phyloP scores from a whole-genome alignment of 176 grass and related monocot species.

The Guadua angustifolia region DNA sequence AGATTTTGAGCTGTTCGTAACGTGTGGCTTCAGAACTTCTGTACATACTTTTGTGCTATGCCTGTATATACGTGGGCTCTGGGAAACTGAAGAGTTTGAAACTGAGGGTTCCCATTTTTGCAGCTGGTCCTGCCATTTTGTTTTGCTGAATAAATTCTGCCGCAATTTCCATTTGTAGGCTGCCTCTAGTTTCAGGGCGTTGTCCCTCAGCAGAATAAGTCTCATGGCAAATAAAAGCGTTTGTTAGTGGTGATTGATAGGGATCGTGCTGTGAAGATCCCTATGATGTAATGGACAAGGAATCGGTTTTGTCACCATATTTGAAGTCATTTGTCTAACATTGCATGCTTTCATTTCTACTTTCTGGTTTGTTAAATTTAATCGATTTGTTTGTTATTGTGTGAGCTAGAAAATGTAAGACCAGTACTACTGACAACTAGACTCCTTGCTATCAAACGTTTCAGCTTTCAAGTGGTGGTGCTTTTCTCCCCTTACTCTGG shows the following conservation, averaged over 20 bases:
- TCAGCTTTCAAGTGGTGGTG: neutral
- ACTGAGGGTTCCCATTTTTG: conserved; percentile 29
- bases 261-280: neutral
- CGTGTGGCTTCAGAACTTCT: conserved; percentile 22
- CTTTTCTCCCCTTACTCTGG: too few relatives aligned
- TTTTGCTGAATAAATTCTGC: conserved; percentile 25
- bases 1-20: neutral
- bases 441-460: too few relatives aligned
- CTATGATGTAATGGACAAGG: conserved; percentile 1
- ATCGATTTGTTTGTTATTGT: neutral
- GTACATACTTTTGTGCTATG: conserved; percentile 7
- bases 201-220: conserved; percentile 2
- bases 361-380: too few relatives aligned
- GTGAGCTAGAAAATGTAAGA: neutral
- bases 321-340: neutral
- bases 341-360: neutral
- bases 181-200: neutral
- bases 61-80: conserved; percentile 9
- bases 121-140: neutral
- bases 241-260: neutral
- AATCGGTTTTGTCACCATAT: neutral
- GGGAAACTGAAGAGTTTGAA: neutral
- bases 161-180: conserved; percentile 28
- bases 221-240: neutral
- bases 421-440: too few relatives aligned